Conservation (phyloP, 176 grass and related monocot genomes). For the Triticum urartu region DNA sequence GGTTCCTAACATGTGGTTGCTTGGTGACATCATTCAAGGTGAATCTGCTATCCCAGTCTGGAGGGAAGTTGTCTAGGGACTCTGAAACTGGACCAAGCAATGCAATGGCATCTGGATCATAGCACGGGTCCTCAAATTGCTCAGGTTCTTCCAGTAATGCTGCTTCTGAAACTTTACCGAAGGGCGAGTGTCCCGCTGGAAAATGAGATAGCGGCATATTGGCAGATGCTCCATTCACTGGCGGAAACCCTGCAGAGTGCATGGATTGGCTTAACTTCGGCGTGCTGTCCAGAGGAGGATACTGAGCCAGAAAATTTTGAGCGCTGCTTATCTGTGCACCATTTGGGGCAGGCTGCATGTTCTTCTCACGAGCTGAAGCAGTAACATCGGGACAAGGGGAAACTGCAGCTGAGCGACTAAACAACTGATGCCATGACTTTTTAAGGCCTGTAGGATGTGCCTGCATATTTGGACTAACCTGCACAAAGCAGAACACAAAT, state of each 20-base stretch:
- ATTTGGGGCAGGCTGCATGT: slow-evolving; percentile 35
- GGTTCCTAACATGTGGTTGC: slow-evolving; percentile 47
- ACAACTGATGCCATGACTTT: slow-evolving; percentile 89
- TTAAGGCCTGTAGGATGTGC: slow-evolving; percentile 52
- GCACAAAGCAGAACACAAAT: slow-evolving; percentile 34
- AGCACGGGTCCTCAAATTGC: slow-evolving; percentile 91
- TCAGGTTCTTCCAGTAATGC: slow-evolving; percentile 60
- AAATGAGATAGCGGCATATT: slow-evolving; percentile 34
- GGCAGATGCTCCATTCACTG: slow-evolving; percentile 27
- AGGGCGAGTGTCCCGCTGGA: slow-evolving; percentile 49
- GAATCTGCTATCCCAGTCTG: slow-evolving; percentile 50
- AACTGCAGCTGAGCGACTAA: slow-evolving; percentile 63
- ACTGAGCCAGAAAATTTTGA: slow-evolving; percentile 41
- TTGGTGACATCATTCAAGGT: slow-evolving; percentile 44
- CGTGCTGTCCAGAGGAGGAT: slow-evolving; percentile 55
- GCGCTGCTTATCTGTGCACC: slow-evolving; percentile 44
- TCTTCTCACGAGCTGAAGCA: slow-evolving; percentile 35
- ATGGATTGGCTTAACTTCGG: slow-evolving; percentile 37
- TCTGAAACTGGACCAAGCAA: slow-evolving; percentile 87
- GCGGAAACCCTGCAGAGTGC: slow-evolving; percentile 46
- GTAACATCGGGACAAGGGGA: slow-evolving; percentile 54
- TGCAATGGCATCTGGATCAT: slow-evolving; percentile 70
- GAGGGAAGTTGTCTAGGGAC: slow-evolving; percentile 62
- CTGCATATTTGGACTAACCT: slow-evolving; percentile 70
- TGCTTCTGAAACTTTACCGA: slow-evolving; percentile 44